phyloP scores from a whole-genome alignment of 306 rosid genomes.

The Hippophae rhamnoides region DNA sequence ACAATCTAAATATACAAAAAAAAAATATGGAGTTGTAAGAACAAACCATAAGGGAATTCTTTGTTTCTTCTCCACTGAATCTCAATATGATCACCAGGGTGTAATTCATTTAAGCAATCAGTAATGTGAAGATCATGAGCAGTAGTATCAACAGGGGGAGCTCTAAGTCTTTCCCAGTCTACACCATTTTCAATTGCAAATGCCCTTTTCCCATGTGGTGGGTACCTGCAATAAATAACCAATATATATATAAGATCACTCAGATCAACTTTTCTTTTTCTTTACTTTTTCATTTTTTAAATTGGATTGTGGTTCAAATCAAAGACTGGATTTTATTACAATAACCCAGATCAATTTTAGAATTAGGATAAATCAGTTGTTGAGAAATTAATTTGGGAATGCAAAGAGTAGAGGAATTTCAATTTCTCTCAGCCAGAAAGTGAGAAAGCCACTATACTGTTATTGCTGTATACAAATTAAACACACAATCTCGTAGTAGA shows the following conservation, averaged over 20 bases:
- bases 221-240: slow-evolving; percentile 47
- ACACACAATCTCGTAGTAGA: no score
- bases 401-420: background rate
- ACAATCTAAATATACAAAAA: background rate
- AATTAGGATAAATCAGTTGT: no score
- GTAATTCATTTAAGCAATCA: slow-evolving; percentile 55
- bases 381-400: background rate
- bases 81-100: slow-evolving; percentile 83
- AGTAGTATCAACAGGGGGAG: slow-evolving; percentile 58
- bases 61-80: slow-evolving; percentile 95
- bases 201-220: slow-evolving; percentile 89
- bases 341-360: no score
- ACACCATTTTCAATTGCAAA: slow-evolving; percentile 50
- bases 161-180: slow-evolving; percentile 84
- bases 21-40: slow-evolving; percentile 6
- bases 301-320: no score
- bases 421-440: no score
- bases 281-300: background rate
- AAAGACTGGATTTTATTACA: no score
- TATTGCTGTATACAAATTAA: no score
- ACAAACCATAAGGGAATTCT: slow-evolving; percentile 92
- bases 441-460: no score
- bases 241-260: slow-evolving; percentile 13
- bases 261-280: slow-evolving; percentile 12
- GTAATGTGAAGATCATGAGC: slow-evolving; percentile 77